Percentiles rank a stretch among this genome's conserved stretches.
Evolutionary conservation across 2,329 filamentous ascomycete genomes (phyloP).

Genomic region (Arthrinium phaeospermum): DNA sequence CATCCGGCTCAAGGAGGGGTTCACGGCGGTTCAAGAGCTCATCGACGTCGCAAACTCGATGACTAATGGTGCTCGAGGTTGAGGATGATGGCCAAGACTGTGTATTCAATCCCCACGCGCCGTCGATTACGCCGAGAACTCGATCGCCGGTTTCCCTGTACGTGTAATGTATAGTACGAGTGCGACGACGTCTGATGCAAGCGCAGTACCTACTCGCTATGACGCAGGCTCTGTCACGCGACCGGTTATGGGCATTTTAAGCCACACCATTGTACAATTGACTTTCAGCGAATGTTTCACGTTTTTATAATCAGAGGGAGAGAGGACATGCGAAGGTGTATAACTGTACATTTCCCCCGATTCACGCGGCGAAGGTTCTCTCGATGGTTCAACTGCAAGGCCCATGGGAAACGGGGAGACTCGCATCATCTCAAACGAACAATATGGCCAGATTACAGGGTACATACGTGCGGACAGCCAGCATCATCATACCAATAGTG

Average conservation of each 20-base stretch:
- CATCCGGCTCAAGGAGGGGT: constrained; percentile 33
- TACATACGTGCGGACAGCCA: neutral
- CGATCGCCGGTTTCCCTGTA: neutral
- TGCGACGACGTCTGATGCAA: constrained; percentile 1
- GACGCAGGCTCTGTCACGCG: neutral
- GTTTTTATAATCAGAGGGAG: constrained; percentile 1
- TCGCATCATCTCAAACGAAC: neutral
- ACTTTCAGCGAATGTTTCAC: constrained; percentile 9
- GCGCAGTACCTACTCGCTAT: neutral
- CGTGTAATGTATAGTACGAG: constrained; percentile 15
- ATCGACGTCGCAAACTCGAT: constrained; percentile 25
- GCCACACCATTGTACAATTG: constrained; percentile 5
- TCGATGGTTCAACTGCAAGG: neutral
- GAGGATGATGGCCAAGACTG: neutral
- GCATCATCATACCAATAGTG: neutral
- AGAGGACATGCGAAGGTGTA: neutral
- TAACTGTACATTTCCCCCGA: neutral
- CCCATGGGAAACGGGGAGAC: neutral
- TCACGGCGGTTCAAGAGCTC: constrained; percentile 37
- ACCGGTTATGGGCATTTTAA: neutral
- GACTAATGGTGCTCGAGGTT: constrained; percentile 30
- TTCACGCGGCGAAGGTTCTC: too few species aligned
- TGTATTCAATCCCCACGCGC: neutral
- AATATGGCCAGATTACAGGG: neutral
- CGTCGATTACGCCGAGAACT: neutral